These are phyloP conservation scores for Elsinoe arachidis DNA, from an alignment of 2,329 filamentous ascomycete genomes.

Conservation along the genomic window DNA sequence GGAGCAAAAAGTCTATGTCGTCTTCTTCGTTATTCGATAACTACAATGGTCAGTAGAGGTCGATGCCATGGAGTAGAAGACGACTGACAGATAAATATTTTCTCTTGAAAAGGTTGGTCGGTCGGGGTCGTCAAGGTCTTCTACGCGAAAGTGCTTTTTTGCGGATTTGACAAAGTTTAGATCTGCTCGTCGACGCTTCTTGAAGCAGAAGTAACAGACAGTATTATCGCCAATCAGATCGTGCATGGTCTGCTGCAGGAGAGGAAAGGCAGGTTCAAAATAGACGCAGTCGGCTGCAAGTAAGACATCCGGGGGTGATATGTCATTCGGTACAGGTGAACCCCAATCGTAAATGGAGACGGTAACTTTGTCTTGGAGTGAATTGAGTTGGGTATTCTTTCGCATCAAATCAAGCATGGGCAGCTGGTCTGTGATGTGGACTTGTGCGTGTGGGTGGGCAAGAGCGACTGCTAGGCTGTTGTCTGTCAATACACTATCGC, in stretches of 20 bases:
- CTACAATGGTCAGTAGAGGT: background rate
- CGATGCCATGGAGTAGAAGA: background rate
- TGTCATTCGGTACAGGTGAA: conserved; percentile 29
- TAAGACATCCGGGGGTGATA: conserved; percentile 62
- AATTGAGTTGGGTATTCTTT: conserved; percentile 77
- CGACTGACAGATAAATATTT: conserved; percentile 41
- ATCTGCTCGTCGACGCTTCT: conserved; percentile 70
- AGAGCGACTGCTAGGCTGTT: conserved; percentile 49
- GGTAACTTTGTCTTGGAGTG: conserved; percentile 53
- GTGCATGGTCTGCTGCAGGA: conserved; percentile 69
- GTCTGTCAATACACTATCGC: background rate
- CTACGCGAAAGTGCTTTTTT: conserved; percentile 41
- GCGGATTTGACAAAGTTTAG: conserved; percentile 44
- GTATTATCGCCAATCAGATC: conserved; percentile 59
- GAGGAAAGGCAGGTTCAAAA: conserved; percentile 88
- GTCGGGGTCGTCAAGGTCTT: conserved; percentile 40
- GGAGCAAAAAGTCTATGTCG: conserved; percentile 5
- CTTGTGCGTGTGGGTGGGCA: conserved; percentile 43
- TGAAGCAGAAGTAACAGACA: conserved; percentile 85
- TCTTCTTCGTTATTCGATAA: conserved; percentile 11
- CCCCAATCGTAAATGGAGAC: conserved; percentile 75
- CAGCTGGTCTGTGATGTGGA: conserved; percentile 78
- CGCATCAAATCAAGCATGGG: conserved; percentile 81
- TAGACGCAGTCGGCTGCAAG: conserved; percentile 97
- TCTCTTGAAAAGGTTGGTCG: conserved; percentile 37